These are phyloP conservation scores for Aschersonia sp. DNA, from an alignment of 2,329 filamentous ascomycete species.

Conservation along the genomic window DNA sequence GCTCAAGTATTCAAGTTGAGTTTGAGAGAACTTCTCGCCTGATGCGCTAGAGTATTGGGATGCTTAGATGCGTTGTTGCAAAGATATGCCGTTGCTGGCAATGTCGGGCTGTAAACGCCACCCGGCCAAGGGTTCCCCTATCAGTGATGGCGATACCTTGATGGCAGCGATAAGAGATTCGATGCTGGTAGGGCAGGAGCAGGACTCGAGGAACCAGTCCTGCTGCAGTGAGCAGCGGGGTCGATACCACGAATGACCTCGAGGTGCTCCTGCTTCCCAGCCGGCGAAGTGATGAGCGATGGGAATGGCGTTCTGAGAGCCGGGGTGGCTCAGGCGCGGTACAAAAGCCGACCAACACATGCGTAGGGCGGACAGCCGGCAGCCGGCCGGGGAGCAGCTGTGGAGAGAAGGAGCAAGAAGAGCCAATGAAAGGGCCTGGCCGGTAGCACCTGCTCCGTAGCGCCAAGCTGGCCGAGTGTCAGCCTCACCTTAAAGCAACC, in stretches of 20 bases:
- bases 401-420: neutral
- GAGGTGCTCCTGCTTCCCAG: neutral
- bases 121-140: too few species aligned
- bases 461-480: too few species aligned
- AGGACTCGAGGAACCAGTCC: too few species aligned
- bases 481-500: too few species aligned
- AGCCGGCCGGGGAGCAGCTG: neutral
- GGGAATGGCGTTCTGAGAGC: neutral
- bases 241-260: too few species aligned
- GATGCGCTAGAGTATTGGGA: neutral
- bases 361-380: neutral
- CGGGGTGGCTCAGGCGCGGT: neutral
- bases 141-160: neutral
- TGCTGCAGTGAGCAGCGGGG: too few species aligned
- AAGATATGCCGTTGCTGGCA: neutral
- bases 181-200: too few species aligned
- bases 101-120: neutral
- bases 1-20: neutral
- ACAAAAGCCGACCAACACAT: neutral
- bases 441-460: too few species aligned
- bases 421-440: neutral
- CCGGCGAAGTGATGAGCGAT: neutral
- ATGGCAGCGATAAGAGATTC: neutral
- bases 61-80: neutral
- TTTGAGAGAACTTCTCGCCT: neutral